These are phyloP conservation scores for Leavenworthia alabamica DNA, from an alignment of 345 rosid genomes.

Conservation along the genomic window DNA sequence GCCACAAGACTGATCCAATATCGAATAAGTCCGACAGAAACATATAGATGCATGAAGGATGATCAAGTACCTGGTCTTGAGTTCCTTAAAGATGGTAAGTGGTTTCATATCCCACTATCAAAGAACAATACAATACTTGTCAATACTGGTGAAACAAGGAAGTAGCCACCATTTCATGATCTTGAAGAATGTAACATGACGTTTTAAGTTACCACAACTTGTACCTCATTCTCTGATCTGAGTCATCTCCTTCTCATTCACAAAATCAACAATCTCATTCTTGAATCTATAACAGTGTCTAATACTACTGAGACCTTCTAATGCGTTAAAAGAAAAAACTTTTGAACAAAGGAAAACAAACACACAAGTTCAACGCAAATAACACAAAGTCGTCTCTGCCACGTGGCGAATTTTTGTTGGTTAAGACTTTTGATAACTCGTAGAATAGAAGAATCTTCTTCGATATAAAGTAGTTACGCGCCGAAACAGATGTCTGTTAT, in stretches of 20 bases:
- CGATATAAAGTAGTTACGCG: not conserved
- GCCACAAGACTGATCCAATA: too few relatives aligned
- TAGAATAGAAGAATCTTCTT: constrained; percentile 28
- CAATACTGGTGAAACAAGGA: constrained; percentile 77
- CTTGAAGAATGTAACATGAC: not conserved
- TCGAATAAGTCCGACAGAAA: too few relatives aligned
- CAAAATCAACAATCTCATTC: not conserved
- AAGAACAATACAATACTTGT: constrained; percentile 72
- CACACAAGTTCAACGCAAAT: not conserved
- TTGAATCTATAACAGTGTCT: not conserved
- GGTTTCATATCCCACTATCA: constrained; percentile 76
- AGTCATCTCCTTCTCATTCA: not conserved
- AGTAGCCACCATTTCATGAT: not conserved
- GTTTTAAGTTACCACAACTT: not conserved
- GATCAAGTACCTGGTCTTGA: constrained; percentile 90
- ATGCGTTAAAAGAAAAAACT: not conserved
- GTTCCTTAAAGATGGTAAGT: constrained; percentile 66
- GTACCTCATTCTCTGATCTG: not conserved
- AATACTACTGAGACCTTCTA: not conserved
- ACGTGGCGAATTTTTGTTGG: not conserved
- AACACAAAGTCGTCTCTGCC: not conserved
- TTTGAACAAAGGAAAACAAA: not conserved
- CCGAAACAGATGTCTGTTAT: not conserved
- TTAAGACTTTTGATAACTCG: not conserved
- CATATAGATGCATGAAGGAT: too few relatives aligned